Evolutionary conservation across 164 flowering plant genomes (phyloP), one percentile per base, ranked within the genome.

Genomic region (Liquidambar formosana): DNA sequence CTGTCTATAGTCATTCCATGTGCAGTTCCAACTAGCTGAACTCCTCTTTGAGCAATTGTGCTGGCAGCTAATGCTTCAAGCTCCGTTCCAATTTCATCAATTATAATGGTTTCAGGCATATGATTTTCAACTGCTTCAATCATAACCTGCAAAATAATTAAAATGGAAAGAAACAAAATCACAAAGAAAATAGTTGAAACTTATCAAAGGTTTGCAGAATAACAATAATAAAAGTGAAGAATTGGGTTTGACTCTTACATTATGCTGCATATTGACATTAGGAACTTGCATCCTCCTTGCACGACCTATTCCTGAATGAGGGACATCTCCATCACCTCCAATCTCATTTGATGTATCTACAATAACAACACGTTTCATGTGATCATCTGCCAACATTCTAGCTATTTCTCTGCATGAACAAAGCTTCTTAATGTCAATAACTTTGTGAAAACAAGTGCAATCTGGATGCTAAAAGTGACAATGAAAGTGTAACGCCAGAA

Each of bases 201-300:
- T 64, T 64, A 26, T 65, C 9, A 23, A 26, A 18, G 57, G 5
- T 25, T 19, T 28, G 4, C 53, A 49, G 45, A n/a, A 26, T 16
- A 73, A 54, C 48, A 13, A 61, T 1, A 10, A 54, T 21, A 11
- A 26, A 73, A 57, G 52, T 26, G 48, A 41, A 51, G 61, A 51
- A 22, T 51, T 27, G 49, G 54, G 21, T 52, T 75, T 22, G 66
- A 69, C 28, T 48, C 94, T 75, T 68, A 92, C 99, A 78, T 79
- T 85, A 73, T 95, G 99, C 79, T 95, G 99, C 97, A 95, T 82
- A 71, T 86, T 74, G 59, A 91, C 97, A 78, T 92, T 95, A 48
- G 97, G 93, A 57, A 95, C 99, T 85, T 95, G 99, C 99, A 95
- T 95, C 77, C 99, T 85, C 77, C 99, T 87, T 44, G 99, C 99